Percentiles rank a stretch among this genome's conserved stretches.
Evolutionary conservation across 208 protist genomes (phyloP).

Genomic region (Perkinsela sp.): DNA sequence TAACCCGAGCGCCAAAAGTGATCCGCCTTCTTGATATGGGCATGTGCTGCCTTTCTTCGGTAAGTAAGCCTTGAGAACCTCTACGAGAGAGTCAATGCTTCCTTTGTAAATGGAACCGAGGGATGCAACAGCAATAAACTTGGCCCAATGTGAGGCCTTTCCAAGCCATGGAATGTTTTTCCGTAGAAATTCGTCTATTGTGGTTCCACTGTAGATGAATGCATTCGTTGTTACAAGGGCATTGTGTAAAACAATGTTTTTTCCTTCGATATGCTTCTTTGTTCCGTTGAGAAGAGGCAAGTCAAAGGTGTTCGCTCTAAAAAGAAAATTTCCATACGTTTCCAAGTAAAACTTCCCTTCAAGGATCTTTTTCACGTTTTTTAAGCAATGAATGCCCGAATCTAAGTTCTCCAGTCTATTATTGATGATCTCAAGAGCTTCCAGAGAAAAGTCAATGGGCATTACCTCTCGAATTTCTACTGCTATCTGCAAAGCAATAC

Average conservation of each 20-base stretch:
- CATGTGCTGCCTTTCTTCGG: slow-evolving; percentile 19
- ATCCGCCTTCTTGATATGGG: slow-evolving; percentile 80
- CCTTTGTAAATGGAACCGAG: slow-evolving; percentile 88
- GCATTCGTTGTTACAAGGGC: slow-evolving; percentile 79
- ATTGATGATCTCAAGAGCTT: not conserved
- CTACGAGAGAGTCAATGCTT: slow-evolving; percentile 53
- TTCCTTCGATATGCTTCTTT: slow-evolving; percentile 49
- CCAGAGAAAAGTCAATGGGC: not conserved
- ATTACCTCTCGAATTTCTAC: not conserved
- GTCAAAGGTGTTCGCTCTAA: slow-evolving; percentile 69
- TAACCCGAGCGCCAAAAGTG: slow-evolving; percentile 80
- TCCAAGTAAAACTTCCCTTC: slow-evolving; percentile 56
- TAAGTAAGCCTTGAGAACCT: slow-evolving; percentile 71
- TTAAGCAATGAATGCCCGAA: not conserved
- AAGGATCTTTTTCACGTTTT: slow-evolving; percentile 11
- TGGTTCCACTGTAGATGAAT: slow-evolving; percentile 91
- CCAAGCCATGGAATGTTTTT: slow-evolving; percentile 87
- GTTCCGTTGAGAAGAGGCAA: slow-evolving; percentile 77
- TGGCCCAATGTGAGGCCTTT: slow-evolving; percentile 82
- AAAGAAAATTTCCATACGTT: slow-evolving; percentile 82
- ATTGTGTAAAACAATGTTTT: slow-evolving; percentile 53
- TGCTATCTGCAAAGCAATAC: not conserved
- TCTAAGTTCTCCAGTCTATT: not conserved
- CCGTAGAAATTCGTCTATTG: slow-evolving; percentile 83
- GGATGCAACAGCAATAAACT: slow-evolving; percentile 79